Evolutionary conservation across 2,329 filamentous ascomycete species (phyloP).

Genomic region (Cadophora sp.): DNA sequence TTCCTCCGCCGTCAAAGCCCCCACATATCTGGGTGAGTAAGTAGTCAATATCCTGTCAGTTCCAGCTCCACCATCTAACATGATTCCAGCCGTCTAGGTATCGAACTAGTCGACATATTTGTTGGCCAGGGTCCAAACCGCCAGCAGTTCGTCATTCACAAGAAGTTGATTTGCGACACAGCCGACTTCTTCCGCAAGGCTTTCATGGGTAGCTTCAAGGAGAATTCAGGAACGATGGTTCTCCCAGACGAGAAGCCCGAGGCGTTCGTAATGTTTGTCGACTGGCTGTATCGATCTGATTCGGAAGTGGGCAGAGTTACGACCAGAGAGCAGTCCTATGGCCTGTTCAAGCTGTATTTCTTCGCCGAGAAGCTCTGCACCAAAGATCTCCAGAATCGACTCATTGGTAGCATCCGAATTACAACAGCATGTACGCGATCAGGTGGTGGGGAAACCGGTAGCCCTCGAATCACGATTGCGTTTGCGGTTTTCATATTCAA

Average conservation of each 20-base stretch:
- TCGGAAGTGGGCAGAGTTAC: background rate
- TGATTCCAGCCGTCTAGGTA: constrained; percentile 13
- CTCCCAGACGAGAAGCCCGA: constrained; percentile 22
- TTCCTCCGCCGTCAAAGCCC: background rate
- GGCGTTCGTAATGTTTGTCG: constrained; percentile 13
- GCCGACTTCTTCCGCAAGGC: constrained; percentile 22
- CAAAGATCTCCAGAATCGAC: constrained; percentile 3
- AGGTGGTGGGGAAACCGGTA: background rate
- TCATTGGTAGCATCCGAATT: constrained; percentile 12
- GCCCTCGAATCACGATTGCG: background rate
- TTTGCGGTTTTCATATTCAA: background rate
- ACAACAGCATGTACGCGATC: too few relatives aligned
- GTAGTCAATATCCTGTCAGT: background rate
- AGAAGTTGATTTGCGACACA: constrained; percentile 32
- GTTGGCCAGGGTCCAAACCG: constrained; percentile 31
- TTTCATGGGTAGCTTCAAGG: constrained; percentile 28
- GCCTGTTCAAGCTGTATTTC: constrained; percentile 2
- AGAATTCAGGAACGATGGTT: constrained; percentile 21
- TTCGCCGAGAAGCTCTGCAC: constrained; percentile 13
- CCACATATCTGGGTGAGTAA: background rate
- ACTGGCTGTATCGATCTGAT: constrained; percentile 23
- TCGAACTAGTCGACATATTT: constrained; percentile 33
- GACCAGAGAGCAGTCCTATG: constrained; percentile 8
- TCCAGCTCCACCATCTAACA: background rate
- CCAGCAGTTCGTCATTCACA: constrained; percentile 36